Evolutionary conservation across 345 rosid species (phyloP).

Genomic region (Euphorbia tirucalli): DNA sequence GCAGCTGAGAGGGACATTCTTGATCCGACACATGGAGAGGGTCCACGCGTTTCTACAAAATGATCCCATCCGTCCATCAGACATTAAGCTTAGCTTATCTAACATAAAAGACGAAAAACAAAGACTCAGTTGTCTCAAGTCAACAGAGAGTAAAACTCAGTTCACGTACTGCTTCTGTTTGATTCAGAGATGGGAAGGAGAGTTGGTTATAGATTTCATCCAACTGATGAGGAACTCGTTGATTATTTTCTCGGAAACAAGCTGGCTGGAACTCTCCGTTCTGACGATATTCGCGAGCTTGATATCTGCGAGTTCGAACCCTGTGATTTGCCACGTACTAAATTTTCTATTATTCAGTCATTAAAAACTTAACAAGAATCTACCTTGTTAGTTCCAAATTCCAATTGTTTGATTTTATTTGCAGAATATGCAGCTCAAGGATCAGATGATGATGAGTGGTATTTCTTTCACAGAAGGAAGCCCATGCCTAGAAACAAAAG

Average conservation of each 20-base stretch:
- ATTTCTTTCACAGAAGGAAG: slow-evolving; percentile 17
- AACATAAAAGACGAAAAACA: too few relatives aligned
- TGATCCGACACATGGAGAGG: too few relatives aligned
- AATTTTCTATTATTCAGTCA: not conserved
- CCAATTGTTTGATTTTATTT: too few relatives aligned
- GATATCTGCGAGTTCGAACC: slow-evolving; percentile 20
- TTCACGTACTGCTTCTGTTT: too few relatives aligned
- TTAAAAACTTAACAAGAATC: too few relatives aligned
- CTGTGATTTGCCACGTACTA: slow-evolving; percentile 22
- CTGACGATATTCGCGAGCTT: slow-evolving; percentile 3
- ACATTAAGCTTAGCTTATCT: too few relatives aligned
- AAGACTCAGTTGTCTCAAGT: too few relatives aligned
- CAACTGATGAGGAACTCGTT: slow-evolving; percentile 22
- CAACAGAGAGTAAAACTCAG: too few relatives aligned
- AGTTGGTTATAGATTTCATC: slow-evolving; percentile 25
- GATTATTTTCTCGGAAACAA: slow-evolving; percentile 11
- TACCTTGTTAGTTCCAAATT: too few relatives aligned
- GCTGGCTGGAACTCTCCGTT: slow-evolving; percentile 5
- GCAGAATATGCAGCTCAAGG: slow-evolving; percentile 4
- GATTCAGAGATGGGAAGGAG: not conserved
- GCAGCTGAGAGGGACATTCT: too few relatives aligned
- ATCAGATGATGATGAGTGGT: slow-evolving; percentile 15
- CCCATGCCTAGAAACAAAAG: not conserved
- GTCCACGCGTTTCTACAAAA: too few relatives aligned
- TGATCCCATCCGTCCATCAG: too few relatives aligned